Evolutionary conservation across 2,329 filamentous ascomycete genomes (phyloP).

Genomic region (Trichoderma semiorbis): DNA sequence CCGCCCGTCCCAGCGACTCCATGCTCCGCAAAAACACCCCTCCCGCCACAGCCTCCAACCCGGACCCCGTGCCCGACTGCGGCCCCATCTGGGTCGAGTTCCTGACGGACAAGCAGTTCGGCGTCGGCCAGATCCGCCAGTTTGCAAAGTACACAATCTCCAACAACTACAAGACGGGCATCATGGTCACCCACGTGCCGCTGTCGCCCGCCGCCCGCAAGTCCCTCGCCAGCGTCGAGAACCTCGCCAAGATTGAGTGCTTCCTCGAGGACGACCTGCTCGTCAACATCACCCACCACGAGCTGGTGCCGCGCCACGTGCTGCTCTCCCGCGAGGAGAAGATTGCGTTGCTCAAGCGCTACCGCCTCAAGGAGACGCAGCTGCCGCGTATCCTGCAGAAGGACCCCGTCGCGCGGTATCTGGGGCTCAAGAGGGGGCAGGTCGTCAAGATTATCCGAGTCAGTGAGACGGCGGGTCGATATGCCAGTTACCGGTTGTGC

Average conservation of each 20-base stretch:
- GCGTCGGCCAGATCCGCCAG: slow-evolving; percentile 85
- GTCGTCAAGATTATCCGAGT: slow-evolving; percentile 98
- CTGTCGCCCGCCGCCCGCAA: slow-evolving; percentile 87
- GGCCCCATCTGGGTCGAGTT: slow-evolving; percentile 95
- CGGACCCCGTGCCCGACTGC: slow-evolving; percentile 68
- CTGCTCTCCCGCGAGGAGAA: slow-evolving; percentile 90
- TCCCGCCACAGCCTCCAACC: slow-evolving; percentile 64
- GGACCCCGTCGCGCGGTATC: slow-evolving; percentile 88
- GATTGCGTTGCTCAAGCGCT: slow-evolving; percentile 76
- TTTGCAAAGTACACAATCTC: slow-evolving; percentile 80
- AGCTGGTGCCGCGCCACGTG: slow-evolving; percentile 91
- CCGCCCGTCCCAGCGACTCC: slow-evolving; percentile 73
- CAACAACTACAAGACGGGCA: slow-evolving; percentile 82
- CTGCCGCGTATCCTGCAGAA: slow-evolving; percentile 86
- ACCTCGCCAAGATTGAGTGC: slow-evolving; percentile 79
- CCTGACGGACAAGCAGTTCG: slow-evolving; percentile 72
- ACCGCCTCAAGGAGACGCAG: slow-evolving; percentile 96
- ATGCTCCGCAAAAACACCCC: slow-evolving; percentile 86
- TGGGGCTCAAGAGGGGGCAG: slow-evolving; percentile 85
- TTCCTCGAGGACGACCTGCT: slow-evolving; percentile 94
- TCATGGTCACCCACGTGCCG: slow-evolving; percentile 80
- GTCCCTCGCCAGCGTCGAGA: slow-evolving; percentile 73
- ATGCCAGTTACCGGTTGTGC: slow-evolving; percentile 84
- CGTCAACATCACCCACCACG: slow-evolving; percentile 97
- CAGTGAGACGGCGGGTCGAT: slow-evolving; percentile 91